These are phyloP conservation scores for Phalaenopsis aphrodite DNA, from an alignment of 106 monocot genomes.

Conservation along the genomic window DNA sequence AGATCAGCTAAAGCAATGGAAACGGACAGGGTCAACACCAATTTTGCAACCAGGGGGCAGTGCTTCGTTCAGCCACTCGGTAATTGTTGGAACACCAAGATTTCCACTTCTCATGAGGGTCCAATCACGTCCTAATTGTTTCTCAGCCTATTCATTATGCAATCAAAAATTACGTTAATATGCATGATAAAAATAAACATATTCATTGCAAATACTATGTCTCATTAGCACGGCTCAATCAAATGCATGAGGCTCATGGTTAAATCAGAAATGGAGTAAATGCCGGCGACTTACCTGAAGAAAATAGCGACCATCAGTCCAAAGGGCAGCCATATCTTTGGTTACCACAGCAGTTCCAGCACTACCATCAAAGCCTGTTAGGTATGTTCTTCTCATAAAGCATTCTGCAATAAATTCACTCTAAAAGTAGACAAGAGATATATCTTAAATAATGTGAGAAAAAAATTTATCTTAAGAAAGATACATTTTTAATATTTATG, in stretches of 20 bases:
- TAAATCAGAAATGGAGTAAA: background rate
- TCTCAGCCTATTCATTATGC: conserved; percentile 61
- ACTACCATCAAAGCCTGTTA: conserved; percentile 81
- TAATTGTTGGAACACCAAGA: conserved; percentile 57
- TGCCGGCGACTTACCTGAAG: conserved; percentile 46
- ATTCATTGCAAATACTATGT: background rate
- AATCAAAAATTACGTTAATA: conserved; percentile 1
- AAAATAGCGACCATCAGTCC: conserved; percentile 96
- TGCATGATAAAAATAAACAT: background rate
- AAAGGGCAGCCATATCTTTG: conserved; percentile 70
- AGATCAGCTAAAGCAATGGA: background rate
- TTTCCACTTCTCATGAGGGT: conserved; percentile 84
- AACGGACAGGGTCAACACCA: conserved; percentile 93
- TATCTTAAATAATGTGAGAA: background rate
- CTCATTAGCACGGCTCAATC: background rate
- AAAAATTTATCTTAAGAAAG: background rate
- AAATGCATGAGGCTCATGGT: background rate
- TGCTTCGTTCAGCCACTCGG: conserved; percentile 82
- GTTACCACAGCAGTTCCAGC: conserved; percentile 93
- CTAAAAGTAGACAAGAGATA: conserved; percentile 20
- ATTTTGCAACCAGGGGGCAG: conserved; percentile 62
- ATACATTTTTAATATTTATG: background rate
- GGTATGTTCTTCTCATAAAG: conserved; percentile 64
- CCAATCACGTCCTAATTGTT: conserved; percentile 59
- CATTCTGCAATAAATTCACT: conserved; percentile 89